Base-by-base conservation (phyloP, 306 rosid species). In the Vigna reflexopilosa region DNA sequence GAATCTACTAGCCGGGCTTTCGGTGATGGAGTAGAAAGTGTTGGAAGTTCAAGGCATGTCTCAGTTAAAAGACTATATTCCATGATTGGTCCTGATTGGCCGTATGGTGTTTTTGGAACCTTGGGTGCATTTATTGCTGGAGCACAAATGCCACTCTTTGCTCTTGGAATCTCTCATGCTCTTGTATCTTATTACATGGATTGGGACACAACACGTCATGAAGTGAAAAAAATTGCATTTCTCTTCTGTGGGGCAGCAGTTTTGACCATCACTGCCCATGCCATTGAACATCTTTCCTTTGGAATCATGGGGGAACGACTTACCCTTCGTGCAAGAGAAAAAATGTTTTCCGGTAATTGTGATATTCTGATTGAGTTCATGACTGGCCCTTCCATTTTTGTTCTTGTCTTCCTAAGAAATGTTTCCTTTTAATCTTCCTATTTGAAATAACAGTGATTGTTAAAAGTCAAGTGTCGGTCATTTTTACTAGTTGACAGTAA, bases 251-350 rank as follows among this genome's bases (percentile, higher is more conserved):
- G 87, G 2, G 96, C 86, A 17, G 87, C 97, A 2, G 79, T 90
- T 76, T 2, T 89, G 47, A 87, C 96, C 51, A 86, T 93, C 88
- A 75, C 85, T 57, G 93, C 90, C 59, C 88, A 90, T 85, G 88
- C 86, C 65, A 77, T 90, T 36, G 93, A 85, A 81, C 98, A 94
- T 85, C 87, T 90, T 74, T 87, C 83, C 77, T 90, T 94, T 45
- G 98, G 97, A 77, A 90, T 87, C 62, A 89, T 94, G 94, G 98
- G 98, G 65, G 97, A 91, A 85, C 84, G 98, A 69, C 96, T 93
- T 69, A 91, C 97, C 42, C 96, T 91, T 74, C 97, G 94, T 11
- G 94, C 86, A 9, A 86, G 98, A 65, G 94, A 87, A 73, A 85
- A 20, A 59, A 87, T 93, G 94, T 87, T 93, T 88, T 86, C 93